Conservation (phyloP, 2,329 filamentous ascomycete genomes). For the Curvularia verruculosa region DNA sequence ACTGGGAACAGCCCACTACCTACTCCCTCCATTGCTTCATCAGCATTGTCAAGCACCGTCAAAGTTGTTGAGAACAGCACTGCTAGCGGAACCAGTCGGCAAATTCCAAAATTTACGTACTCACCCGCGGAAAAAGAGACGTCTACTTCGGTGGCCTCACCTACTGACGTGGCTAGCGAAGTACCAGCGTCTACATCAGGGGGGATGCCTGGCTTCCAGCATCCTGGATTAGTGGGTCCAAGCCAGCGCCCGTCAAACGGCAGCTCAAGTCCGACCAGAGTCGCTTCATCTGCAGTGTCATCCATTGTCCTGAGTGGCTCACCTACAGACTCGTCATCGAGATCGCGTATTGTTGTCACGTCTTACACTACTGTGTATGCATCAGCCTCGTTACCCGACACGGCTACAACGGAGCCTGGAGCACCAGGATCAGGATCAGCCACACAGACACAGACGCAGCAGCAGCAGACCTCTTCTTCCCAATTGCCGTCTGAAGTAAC, state of each 20-base stretch:
- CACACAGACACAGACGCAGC: constrained; percentile 11
- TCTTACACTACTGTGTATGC: constrained; percentile 38
- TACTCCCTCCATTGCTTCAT: constrained; percentile 5
- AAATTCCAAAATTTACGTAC: constrained; percentile 34
- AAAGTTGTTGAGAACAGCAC: constrained; percentile 23
- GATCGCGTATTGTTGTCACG: constrained; percentile 29
- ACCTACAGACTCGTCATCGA: neutral
- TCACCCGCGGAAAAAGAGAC: constrained; percentile 28
- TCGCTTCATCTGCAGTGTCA: constrained; percentile 6
- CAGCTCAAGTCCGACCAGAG: constrained; percentile 1
- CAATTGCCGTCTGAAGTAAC: constrained; percentile 3
- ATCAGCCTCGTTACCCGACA: constrained; percentile 17
- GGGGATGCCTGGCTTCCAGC: constrained; percentile 29
- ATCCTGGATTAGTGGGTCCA: constrained; percentile 18
- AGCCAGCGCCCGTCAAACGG: constrained; percentile 5
- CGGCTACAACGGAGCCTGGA: constrained; percentile 1
- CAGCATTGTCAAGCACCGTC: constrained; percentile 18
- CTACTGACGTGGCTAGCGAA: constrained; percentile 16
- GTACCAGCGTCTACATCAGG: constrained; percentile 20
- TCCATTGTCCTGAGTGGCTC: constrained; percentile 8
- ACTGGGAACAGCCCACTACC: constrained; percentile 14
- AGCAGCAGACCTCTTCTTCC: neutral
- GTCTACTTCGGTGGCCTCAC: constrained; percentile 9
- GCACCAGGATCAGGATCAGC: constrained; percentile 9
- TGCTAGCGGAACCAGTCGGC: constrained; percentile 20